Evolutionary conservation across 1,139 yeast genomes (phyloP).

Genomic region (Pichia cactophila): DNA sequence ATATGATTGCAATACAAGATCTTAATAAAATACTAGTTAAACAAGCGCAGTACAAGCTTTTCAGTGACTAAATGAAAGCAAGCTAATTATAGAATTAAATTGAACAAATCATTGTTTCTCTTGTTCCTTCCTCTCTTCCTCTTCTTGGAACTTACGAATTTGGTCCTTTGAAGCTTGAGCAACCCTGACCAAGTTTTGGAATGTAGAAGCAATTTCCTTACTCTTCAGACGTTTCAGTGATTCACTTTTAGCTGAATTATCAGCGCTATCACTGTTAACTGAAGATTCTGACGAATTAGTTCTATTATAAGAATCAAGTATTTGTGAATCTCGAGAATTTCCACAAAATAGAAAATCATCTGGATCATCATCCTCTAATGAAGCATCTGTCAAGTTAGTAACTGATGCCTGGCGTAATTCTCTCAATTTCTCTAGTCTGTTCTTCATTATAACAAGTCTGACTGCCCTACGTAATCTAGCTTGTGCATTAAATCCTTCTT

Average conservation of each 20-base stretch:
- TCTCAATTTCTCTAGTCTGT: constrained; percentile 24
- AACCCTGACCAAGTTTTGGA: constrained; percentile 26
- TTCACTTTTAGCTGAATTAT: background rate
- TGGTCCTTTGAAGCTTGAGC: constrained; percentile 28
- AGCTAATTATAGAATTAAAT: background rate
- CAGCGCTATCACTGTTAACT: too few relatives aligned
- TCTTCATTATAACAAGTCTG: constrained; percentile 26
- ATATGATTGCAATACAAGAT: constrained; percentile 13
- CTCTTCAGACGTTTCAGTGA: constrained; percentile 17
- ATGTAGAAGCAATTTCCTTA: constrained; percentile 24
- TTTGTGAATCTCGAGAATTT: constrained; percentile 16
- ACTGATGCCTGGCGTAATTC: constrained; percentile 20
- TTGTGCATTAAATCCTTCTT: constrained; percentile 76
- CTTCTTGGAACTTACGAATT: constrained; percentile 22
- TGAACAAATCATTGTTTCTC: background rate
- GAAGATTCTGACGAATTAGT: constrained; percentile 8
- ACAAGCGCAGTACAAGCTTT: constrained; percentile 18
- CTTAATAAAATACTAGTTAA: constrained; percentile 13
- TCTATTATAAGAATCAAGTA: constrained; percentile 19
- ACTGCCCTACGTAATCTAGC: constrained; percentile 81
- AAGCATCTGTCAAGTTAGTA: constrained; percentile 5
- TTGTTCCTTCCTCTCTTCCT: constrained; percentile 13
- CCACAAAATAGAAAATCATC: constrained; percentile 26
- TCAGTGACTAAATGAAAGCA: constrained; percentile 3
- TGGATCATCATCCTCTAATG: constrained; percentile 23